phyloP scores from a whole-genome alignment of 768 basidiomycete species.

The Russula earlei region DNA sequence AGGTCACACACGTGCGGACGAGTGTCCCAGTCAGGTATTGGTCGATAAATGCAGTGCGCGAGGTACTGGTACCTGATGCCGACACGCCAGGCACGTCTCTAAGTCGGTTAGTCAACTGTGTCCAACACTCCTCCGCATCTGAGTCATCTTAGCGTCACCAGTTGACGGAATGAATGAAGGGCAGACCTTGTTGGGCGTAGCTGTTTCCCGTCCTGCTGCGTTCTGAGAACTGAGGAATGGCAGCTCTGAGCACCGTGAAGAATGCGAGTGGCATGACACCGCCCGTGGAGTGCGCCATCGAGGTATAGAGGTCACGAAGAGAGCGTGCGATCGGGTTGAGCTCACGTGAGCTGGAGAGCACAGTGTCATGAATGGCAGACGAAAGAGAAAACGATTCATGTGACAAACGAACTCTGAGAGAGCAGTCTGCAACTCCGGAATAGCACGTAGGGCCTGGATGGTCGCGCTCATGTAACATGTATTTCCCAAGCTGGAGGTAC shows the following conservation, averaged over 20 bases:
- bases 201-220: constrained; percentile 36
- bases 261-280: constrained; percentile 63
- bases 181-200: constrained; percentile 64
- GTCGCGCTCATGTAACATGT: constrained; percentile 98
- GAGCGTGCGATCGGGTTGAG: constrained; percentile 31
- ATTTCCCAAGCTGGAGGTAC: constrained; percentile 52
- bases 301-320: constrained; percentile 59
- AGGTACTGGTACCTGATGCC: constrained; percentile 23
- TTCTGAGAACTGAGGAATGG: constrained; percentile 90
- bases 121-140: constrained; percentile 90
- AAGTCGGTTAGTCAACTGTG: constrained; percentile 60
- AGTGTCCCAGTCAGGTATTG: constrained; percentile 76
- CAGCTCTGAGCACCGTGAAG: constrained; percentile 58
- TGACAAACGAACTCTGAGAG: constrained; percentile 44
- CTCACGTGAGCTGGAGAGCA: constrained; percentile 10
- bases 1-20: constrained; percentile 47
- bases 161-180: background rate
- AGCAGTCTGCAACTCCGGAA: constrained; percentile 79
- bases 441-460: constrained; percentile 84
- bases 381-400: background rate
- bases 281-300: constrained; percentile 70
- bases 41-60: constrained; percentile 50
- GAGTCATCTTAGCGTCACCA: background rate
- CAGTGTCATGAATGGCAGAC: background rate
- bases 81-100: constrained; percentile 52